A percentile compares a stretch with the other conserved stretches of the same genome.
phyloP scores from a whole-genome alignment of 2,329 filamentous ascomycete genomes.

The Anthostomella pinea region DNA sequence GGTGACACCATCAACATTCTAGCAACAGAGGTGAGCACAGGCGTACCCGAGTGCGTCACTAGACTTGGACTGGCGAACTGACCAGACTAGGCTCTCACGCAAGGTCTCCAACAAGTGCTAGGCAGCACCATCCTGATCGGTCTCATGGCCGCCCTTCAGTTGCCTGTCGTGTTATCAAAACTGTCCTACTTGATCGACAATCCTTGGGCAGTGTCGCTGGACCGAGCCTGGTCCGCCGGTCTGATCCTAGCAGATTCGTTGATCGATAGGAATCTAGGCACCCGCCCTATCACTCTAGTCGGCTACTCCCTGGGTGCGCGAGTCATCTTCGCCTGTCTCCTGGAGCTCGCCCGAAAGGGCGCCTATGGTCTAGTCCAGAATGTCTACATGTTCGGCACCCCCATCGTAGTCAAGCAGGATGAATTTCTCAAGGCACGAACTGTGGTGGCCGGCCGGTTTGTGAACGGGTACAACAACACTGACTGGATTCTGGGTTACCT shows the following conservation, averaged over 20 bases:
- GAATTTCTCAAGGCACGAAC: conserved; percentile 79
- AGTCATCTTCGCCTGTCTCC: conserved; percentile 88
- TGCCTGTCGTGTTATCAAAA: conserved; percentile 92
- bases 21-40: conserved; percentile 78
- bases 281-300: conserved; percentile 86
- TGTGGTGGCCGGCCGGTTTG: conserved; percentile 87
- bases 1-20: conserved; percentile 98
- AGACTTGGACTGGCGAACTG: too few species aligned
- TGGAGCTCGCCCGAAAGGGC: conserved; percentile 79
- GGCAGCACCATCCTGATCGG: conserved; percentile 84
- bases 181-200: conserved; percentile 96
- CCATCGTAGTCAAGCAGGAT: conserved; percentile 85
- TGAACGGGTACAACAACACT: conserved; percentile 91
- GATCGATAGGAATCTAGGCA: conserved; percentile 86
- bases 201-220: conserved; percentile 94
- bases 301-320: conserved; percentile 91
- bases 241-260: conserved; percentile 92
- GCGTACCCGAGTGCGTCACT: neutral
- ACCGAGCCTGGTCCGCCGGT: conserved; percentile 82
- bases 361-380: conserved; percentile 89
- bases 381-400: conserved; percentile 90
- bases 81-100: conserved; percentile 74
- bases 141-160: conserved; percentile 87
- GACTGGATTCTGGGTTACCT: conserved; percentile 98
- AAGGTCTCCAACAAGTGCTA: conserved; percentile 92